Base-by-base conservation (phyloP, 495 filamentous ascomycete genomes). In the Tuber borchii region DNA sequence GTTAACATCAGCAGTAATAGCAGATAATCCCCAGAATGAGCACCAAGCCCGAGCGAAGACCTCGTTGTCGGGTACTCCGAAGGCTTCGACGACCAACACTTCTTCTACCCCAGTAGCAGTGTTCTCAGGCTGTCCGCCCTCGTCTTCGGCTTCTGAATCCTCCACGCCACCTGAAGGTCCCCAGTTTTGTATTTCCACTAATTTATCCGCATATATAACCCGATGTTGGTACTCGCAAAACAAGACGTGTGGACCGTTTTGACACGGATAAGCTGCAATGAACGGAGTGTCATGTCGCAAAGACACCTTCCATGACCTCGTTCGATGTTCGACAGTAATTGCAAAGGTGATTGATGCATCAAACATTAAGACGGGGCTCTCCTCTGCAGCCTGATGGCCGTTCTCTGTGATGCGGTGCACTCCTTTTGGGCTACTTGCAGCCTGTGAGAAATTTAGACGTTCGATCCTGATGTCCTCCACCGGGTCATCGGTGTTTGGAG, bases 11-110 rank as follows among this genome's bases (percentile, higher is more conserved):
- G 90, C 90, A 45, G 91, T 88, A 31, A 93, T 83, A 0, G 90
- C 90, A 69, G 86, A 88, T 73, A 91, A 82, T 34, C 91, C 91
- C 88, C 90, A 90, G 76, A 90, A 89, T 76, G 88, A 85, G 78
- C 90, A 92, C 91, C 91, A 92, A 68, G 91, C 91, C 71, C 91
- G 84, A 2, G 90, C 90, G 79, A 93, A 86, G 20, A 93, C 91
- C 83, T 92, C 91, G 75, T 92, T 92, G 82, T 93, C 91, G 70
- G 83, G 83, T 42, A 90, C 90, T 16, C 91, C 91, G 78, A 90
- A 89, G 42, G 90, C 90, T 83, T 92, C 89, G 26, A 93, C 86
- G 46, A 90, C 90, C 51, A 93, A 84, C 17, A 93, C 90, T 77
- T 85, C 86, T 76, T 91, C 89, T 16, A 88, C 83, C 31, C 75